Base-by-base conservation (phyloP, 306 rosid genomes). In the Prunus dulcis region DNA sequence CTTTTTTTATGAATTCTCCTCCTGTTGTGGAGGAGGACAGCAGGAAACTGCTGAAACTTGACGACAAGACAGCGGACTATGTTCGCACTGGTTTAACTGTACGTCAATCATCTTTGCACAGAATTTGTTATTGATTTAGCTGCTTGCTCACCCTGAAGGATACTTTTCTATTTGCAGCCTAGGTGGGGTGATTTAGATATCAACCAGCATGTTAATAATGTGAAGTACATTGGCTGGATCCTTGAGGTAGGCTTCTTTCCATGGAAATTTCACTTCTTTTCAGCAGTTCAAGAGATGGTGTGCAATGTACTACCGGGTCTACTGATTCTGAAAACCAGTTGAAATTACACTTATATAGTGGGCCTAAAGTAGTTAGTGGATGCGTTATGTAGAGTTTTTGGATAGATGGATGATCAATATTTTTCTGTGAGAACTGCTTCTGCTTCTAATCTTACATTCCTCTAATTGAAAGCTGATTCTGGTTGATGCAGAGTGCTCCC, bases 151-250 rank as follows among this genome's bases (percentile, higher is more conserved):
- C 74, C 66, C 12, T 22, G 47, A 60, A 64, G 8, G 13, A 49
- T 67, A 20, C 69, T 56, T 65, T 12, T 46, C 50, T 70, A 52
- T 53, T 66, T 82, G 80, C 94, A 96, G 99, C 98, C 99, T 71
- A 86, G 97, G 65, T 96, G 99, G 99, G 80, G 87, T 76, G 99
- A 96, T 67, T 89, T 96, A 49, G 99, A 96, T 79, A 76, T 96
- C 80, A 96, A 96, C 53, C 99, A 89, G 91, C 99, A 96, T 78
- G 99, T 96, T 76, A 96, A 96, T 87, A 96, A 96, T 79, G 99
- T 96, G 82, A 96, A 96, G 93, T 96, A 96, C 88, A 86, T 96
- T 86, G 99, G 98, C 84, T 96, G 99, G 99, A 86, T 96, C 85
- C 94, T 96, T 41, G 99, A 96, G 99, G 99, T 96, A 86, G 45